Conservation (phyloP, 2,329 filamentous ascomycete genomes). For the Aspergillus sclerotialis region DNA sequence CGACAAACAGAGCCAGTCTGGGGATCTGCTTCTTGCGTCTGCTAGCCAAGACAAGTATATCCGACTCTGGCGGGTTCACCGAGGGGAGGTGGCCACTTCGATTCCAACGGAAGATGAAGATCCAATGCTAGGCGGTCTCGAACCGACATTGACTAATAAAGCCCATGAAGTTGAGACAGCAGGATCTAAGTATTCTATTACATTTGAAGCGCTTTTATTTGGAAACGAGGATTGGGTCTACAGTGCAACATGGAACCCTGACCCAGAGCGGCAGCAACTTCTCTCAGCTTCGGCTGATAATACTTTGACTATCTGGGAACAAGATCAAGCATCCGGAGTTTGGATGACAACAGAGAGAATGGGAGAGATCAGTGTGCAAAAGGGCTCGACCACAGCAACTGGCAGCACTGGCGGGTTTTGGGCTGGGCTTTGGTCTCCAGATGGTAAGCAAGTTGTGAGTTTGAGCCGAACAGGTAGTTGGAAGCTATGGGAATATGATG, state of each 20-base stretch:
- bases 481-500: conserved; percentile 70
- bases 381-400: conserved; percentile 92
- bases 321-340: conserved; percentile 74
- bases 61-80: conserved; percentile 79
- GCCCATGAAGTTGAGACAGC: conserved; percentile 65
- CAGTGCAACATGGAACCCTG: conserved; percentile 66
- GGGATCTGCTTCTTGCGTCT: conserved; percentile 77
- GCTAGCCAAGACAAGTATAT: conserved; percentile 98
- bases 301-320: conserved; percentile 86
- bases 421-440: conserved; percentile 86
- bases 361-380: conserved; percentile 89
- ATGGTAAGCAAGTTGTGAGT: conserved; percentile 67
- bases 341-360: conserved; percentile 83
- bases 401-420: conserved; percentile 95
- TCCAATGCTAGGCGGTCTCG: conserved; percentile 34
- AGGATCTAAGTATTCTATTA: conserved; percentile 65
- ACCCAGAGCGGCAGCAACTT: conserved; percentile 56
- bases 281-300: conserved; percentile 93
- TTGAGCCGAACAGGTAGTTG: conserved; percentile 89
- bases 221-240: conserved; percentile 99
- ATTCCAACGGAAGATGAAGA: conserved; percentile 33
- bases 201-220: conserved; percentile 86
- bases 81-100: conserved; percentile 58
- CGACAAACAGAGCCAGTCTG: conserved; percentile 48
- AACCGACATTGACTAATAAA: conserved; percentile 80